A percentile compares a stretch with the other conserved stretches of the same genome.
Evolutionary conservation across 352 stramenopile genomes (phyloP).

Genomic region (Stephanocyclus meneghinianus): DNA sequence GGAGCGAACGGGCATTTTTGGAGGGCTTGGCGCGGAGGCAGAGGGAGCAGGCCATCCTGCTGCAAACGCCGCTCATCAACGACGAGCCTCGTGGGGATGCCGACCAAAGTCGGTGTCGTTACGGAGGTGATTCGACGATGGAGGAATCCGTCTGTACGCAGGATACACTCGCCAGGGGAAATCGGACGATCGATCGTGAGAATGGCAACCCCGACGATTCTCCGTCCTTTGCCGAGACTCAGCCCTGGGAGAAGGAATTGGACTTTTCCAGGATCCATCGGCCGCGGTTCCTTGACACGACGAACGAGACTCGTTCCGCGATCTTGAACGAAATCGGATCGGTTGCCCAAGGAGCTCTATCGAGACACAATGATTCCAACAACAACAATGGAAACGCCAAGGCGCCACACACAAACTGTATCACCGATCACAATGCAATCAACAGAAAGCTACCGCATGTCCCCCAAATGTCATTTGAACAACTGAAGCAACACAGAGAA

Average conservation of each 20-base stretch:
- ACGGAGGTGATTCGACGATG: background rate
- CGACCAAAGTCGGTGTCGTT: background rate
- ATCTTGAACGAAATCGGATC: background rate
- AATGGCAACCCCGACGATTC: background rate
- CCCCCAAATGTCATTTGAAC: constrained; percentile 2
- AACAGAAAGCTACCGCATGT: background rate
- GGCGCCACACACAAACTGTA: background rate
- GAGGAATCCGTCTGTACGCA: background rate
- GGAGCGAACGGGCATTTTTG: constrained; percentile 34
- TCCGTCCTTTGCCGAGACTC: background rate
- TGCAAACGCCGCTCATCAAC: background rate
- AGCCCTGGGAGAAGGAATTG: constrained; percentile 5
- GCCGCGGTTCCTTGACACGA: background rate
- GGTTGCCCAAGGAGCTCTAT: background rate
- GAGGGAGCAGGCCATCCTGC: constrained; percentile 7
- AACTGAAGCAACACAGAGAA: background rate
- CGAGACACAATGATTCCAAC: background rate
- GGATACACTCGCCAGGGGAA: background rate
- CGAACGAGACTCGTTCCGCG: background rate
- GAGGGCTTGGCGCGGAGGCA: constrained; percentile 25
- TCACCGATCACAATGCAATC: background rate
- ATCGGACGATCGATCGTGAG: background rate
- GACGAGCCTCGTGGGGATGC: background rate
- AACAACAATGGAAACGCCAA: background rate
- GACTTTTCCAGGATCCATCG: background rate